Base-by-base conservation (phyloP, 768 basidiomycete species). In the Hygrocybe punicea region DNA sequence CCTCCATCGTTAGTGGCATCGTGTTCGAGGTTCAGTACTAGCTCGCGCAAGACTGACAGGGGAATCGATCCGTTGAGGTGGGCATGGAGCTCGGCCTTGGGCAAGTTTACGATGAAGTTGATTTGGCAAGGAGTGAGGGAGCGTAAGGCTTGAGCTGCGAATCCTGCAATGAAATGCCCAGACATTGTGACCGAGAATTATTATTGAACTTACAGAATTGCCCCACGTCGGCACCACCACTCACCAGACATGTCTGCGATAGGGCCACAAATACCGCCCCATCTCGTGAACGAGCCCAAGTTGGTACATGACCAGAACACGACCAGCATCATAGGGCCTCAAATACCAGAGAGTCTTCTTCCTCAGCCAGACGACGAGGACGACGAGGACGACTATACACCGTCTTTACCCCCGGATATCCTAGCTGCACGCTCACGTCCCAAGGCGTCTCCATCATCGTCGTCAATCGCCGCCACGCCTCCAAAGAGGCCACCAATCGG, bases 51-150 rank as follows among this genome's bases (percentile, higher is more conserved):
- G 24, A 82, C 70, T 0, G 71, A 52, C 23, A 91, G 71, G 1
- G 91, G 91, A 34, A 93, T 92, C 9, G 84, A 93, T 0, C 91
- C 91, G 62, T 92, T 92, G 4, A 92, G 80, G 65, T 93, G 91
- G 0, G 91, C 91, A 59, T 93, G 91, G 0, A 93, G 79, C 65
- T 94, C 91, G 1, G 91, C 89, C 69, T 93, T 93, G 9, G 87
- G 87, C 0, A 92, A 76, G 1, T 59, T 56, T 48, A 81, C 74
- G 42, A 93, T 73, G 68, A 92, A 93, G 5, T 67, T 35, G 21
- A 85, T 50, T 60, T 91, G 84, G 6, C 70, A 59, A 0, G 73
- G 60, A 9, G 73, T 72, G 21, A 92, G 77, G 1, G 84, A 80
- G 1, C 63, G 66, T 11, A 91, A 70, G 1, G 91, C 91, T 0